Base-by-base conservation (phyloP, 2,329 filamentous ascomycete genomes). In the Fragosphaeria purpurea region DNA sequence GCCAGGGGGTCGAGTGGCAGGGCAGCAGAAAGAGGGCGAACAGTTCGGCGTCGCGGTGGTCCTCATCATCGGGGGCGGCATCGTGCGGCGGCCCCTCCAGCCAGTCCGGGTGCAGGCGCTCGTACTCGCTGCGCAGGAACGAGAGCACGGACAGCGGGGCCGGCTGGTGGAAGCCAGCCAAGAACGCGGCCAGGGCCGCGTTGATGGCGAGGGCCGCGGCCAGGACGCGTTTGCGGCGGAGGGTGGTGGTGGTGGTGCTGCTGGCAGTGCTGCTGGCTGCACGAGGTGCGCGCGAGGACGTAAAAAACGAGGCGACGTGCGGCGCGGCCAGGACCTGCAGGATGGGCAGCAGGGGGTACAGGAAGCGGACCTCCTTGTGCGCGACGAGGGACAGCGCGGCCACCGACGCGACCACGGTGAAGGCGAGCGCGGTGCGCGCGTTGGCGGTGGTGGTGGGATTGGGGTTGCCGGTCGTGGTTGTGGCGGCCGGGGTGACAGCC, bases 301-400 rank as follows among this genome's bases (percentile, higher is more conserved):
- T 67, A 64, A 91, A 88, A 69, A 87, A 89, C 7, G 71, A 65
- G 3, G 78, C 71, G 12, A 87, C 67, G 3, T 81, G 75, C 0
- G 80, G 77, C 0, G 88, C 88, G 1, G 86, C 80, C 40, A 97
- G 72, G 55, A 95, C 71, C 63, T 93, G 88, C 6, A 98, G 76
- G n/a, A 83, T 76, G 1, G 93, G 91, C 2, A 97, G 76, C 13
- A 98, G 76, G 1, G 93, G 91, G 61, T 95, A 95, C 58, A 97
- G 86, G 71, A 98, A 98, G 61, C 93, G 88, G 59, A 95, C 87
- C 73, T 98, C 93, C 66, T 98, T 98, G 70, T 98, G 93, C 1
- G 88, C 82, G 57, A 97, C 86, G 44, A 86, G 62, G 1, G 88
- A 95, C 37, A 97, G 75, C 2, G 73, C 65, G 1, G 69, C 63